Conservation (phyloP, 257 asterid species). For the Solanum dulcamara region DNA sequence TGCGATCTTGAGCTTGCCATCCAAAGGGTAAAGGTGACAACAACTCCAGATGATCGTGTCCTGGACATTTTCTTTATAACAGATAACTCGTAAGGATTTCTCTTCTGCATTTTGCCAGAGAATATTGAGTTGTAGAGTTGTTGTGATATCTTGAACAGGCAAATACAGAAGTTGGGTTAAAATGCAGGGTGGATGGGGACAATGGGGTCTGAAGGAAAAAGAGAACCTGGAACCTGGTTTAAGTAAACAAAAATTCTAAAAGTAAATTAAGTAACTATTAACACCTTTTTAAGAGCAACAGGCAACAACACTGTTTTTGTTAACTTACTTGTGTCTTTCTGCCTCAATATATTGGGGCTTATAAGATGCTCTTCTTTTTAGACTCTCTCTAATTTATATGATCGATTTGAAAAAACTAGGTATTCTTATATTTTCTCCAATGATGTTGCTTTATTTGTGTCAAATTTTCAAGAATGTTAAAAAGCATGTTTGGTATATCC, state of each 20-base stretch:
- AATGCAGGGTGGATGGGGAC: not conserved
- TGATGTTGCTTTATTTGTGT: not conserved
- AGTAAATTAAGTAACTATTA: not conserved
- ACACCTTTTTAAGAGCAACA: not conserved
- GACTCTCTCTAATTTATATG: not conserved
- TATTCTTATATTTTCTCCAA: not conserved
- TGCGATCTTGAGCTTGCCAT: slow-evolving; percentile 60
- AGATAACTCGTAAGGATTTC: slow-evolving; percentile 53
- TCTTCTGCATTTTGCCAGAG: not conserved
- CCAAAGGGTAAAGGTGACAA: slow-evolving; percentile 74
- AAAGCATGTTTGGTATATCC: not conserved
- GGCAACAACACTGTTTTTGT: not conserved
- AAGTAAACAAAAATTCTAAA: not conserved
- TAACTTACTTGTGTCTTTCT: not conserved
- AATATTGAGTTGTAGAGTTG: not conserved
- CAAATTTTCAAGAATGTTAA: not conserved
- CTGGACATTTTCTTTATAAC: slow-evolving; percentile 70
- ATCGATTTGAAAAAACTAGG: not conserved
- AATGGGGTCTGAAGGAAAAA: not conserved
- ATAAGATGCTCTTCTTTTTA: not conserved
- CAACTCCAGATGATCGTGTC: slow-evolving; percentile 67
- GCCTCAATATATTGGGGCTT: not conserved
- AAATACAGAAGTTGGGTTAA: not conserved
- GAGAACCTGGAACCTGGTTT: not conserved
- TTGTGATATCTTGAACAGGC: not conserved